These are phyloP conservation scores for Fraxinus dipetala DNA, from an alignment of 305 asterid species.

Conservation along the genomic window DNA sequence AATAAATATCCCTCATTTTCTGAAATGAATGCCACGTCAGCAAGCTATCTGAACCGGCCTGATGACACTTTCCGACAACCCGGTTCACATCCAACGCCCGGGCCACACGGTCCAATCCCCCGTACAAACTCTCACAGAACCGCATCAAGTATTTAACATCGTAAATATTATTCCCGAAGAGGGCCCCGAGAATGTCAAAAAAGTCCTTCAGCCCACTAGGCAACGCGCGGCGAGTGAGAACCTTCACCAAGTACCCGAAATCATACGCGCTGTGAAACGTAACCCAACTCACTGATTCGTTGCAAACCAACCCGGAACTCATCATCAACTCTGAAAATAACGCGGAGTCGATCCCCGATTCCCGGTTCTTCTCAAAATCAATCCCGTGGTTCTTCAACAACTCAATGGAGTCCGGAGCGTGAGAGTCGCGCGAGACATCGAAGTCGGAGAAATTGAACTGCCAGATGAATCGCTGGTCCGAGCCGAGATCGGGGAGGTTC, in stretches of 20 bases:
- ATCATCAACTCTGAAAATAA: slow-evolving; percentile 60
- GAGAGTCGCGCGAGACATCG: slow-evolving; percentile 48
- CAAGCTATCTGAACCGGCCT: background rate
- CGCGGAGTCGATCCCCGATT: slow-evolving; percentile 47
- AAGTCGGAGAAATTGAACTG: slow-evolving; percentile 72
- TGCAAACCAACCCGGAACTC: slow-evolving; percentile 65
- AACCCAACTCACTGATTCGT: slow-evolving; percentile 59
- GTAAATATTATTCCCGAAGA: slow-evolving; percentile 54
- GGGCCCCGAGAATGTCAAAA: slow-evolving; percentile 34
- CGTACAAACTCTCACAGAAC: slow-evolving; percentile 49
- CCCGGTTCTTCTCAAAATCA: slow-evolving; percentile 52
- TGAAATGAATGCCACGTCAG: slow-evolving; percentile 75
- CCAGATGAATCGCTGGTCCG: slow-evolving; percentile 48
- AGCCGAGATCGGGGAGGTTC: slow-evolving; percentile 54
- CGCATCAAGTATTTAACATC: slow-evolving; percentile 62
- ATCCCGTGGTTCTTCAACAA: slow-evolving; percentile 51
- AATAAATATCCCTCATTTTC: slow-evolving; percentile 52
- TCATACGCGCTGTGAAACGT: slow-evolving; percentile 82
- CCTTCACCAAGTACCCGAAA: slow-evolving; percentile 62
- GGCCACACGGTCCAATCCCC: slow-evolving; percentile 69
- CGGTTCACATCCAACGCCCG: slow-evolving; percentile 47
- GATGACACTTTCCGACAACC: slow-evolving; percentile 35
- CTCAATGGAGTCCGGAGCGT: slow-evolving; percentile 63
- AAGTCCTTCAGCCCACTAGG: slow-evolving; percentile 45
- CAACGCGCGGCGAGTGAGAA: slow-evolving; percentile 55